Percentiles rank a stretch among this genome's conserved stretches.
Evolutionary conservation across 495 filamentous ascomycete species (phyloP).

Genomic region (Articulospora tetracladia): DNA sequence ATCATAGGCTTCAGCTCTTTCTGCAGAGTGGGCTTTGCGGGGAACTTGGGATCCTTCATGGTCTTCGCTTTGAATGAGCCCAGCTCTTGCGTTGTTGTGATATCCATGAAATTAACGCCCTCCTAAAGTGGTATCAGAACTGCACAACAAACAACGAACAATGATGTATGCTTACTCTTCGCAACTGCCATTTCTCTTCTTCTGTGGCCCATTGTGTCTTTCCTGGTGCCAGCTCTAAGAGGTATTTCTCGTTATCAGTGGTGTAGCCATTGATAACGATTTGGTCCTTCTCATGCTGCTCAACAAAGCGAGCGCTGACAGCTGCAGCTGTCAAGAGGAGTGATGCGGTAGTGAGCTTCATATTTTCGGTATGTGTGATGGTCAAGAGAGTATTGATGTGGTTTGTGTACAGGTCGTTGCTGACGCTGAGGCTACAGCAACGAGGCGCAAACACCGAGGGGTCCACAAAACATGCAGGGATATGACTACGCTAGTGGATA

Average conservation of each 20-base stretch:
- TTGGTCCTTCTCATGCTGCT: conserved; percentile 38
- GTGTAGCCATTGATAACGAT: conserved; percentile 26
- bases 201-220: conserved; percentile 84
- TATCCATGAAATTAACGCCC: conserved; percentile 90
- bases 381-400: conserved; percentile 1
- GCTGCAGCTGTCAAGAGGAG: conserved; percentile 38
- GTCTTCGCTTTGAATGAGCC: conserved; percentile 38
- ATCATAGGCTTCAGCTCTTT: conserved; percentile 65
- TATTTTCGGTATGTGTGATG: conserved; percentile 5
- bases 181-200: conserved; percentile 89
- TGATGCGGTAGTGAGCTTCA: conserved; percentile 42
- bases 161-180: conserved; percentile 59
- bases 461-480: neutral
- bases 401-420: neutral
- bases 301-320: conserved; percentile 47
- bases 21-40: conserved; percentile 60
- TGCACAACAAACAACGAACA: neutral
- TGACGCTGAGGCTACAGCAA: neutral
- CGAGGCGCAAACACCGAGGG: neutral
- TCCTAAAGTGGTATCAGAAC: conserved; percentile 44
- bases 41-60: conserved; percentile 53
- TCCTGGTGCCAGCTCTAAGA: conserved; percentile 87
- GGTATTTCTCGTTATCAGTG: conserved; percentile 42
- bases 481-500: neutral
- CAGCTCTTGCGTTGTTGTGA: conserved; percentile 67